Conservation (phyloP, 2,329 filamentous ascomycete species). For the Mycosphaerella sp. region DNA sequence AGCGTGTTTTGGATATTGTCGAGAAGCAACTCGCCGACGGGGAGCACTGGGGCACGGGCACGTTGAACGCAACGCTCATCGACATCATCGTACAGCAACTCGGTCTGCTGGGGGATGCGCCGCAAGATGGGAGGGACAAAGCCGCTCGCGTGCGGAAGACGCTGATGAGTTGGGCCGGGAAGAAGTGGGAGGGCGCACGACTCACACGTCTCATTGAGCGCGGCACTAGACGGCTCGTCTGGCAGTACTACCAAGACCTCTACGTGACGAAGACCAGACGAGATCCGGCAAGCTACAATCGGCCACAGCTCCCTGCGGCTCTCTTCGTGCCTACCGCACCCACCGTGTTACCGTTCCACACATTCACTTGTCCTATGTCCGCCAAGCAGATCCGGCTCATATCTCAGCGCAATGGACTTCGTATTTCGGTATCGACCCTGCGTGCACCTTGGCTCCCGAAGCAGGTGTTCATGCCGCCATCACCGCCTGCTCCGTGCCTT, state of each 20-base stretch:
- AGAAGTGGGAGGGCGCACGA: slow-evolving; percentile 82
- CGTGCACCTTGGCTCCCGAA: slow-evolving; percentile 77
- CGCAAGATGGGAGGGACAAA: slow-evolving; percentile 32
- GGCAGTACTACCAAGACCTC: slow-evolving; percentile 82
- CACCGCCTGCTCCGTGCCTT: slow-evolving; percentile 73
- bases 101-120: slow-evolving; percentile 32
- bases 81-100: slow-evolving; percentile 44
- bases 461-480: slow-evolving; percentile 76
- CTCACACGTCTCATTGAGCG: slow-evolving; percentile 79
- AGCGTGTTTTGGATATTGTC: slow-evolving; percentile 85
- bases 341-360: slow-evolving; percentile 94
- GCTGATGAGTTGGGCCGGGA: slow-evolving; percentile 55
- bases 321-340: slow-evolving; percentile 80
- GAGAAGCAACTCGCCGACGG: slow-evolving; percentile 80
- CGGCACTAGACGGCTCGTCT: slow-evolving; percentile 66
- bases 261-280: slow-evolving; percentile 58
- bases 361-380: slow-evolving; percentile 89
- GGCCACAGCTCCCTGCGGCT: slow-evolving; percentile 65
- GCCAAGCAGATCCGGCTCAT: slow-evolving; percentile 89
- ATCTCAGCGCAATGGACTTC: slow-evolving; percentile 86
- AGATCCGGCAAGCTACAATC: slow-evolving; percentile 54
- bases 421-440: slow-evolving; percentile 86
- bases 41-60: slow-evolving; percentile 73
- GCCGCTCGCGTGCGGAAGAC: slow-evolving; percentile 34
- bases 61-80: slow-evolving; percentile 46